A percentile compares a stretch with the other conserved stretches of the same genome.
Evolutionary conservation across 2,329 filamentous ascomycete species (phyloP).

Genomic region (Fusarium multiceps): DNA sequence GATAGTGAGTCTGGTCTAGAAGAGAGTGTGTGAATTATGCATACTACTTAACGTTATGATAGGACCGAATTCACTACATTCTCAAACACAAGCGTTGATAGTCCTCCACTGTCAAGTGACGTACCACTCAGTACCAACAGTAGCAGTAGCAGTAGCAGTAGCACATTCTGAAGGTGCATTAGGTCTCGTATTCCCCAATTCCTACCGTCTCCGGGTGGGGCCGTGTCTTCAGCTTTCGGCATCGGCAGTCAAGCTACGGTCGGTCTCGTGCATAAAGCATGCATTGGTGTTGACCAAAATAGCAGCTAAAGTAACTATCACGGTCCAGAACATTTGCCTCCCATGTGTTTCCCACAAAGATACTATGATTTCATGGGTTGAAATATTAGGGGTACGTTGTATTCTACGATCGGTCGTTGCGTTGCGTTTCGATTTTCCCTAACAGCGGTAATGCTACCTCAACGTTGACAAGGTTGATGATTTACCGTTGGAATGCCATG

Average conservation of each 20-base stretch:
- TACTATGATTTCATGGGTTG: background rate
- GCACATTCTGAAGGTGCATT: background rate
- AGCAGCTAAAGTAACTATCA: conserved; percentile 7
- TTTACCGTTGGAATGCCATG: conserved; percentile 23
- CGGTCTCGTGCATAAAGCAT: conserved; percentile 10
- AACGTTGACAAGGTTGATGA: conserved; percentile 7
- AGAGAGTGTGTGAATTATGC: background rate
- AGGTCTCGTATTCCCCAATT: conserved; percentile 43
- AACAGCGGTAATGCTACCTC: conserved; percentile 15
- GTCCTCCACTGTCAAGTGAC: conserved; percentile 34
- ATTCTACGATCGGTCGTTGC: background rate
- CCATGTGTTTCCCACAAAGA: background rate
- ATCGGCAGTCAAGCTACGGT: conserved; percentile 5
- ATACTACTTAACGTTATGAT: conserved; percentile 3
- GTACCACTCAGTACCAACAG: conserved; percentile 36
- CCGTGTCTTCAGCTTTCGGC: conserved; percentile 23
- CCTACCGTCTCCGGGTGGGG: conserved; percentile 4
- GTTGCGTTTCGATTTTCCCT: background rate
- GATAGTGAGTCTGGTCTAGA: background rate
- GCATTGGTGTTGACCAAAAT: conserved; percentile 23
- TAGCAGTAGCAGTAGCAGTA: conserved; percentile 5
- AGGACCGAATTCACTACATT: conserved; percentile 36
- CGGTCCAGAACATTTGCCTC: conserved; percentile 9
- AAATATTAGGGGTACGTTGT: conserved; percentile 28
- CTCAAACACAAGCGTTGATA: conserved; percentile 27